phyloP scores from a whole-genome alignment of 257 asterid genomes.

The Capsicum pubescens region DNA sequence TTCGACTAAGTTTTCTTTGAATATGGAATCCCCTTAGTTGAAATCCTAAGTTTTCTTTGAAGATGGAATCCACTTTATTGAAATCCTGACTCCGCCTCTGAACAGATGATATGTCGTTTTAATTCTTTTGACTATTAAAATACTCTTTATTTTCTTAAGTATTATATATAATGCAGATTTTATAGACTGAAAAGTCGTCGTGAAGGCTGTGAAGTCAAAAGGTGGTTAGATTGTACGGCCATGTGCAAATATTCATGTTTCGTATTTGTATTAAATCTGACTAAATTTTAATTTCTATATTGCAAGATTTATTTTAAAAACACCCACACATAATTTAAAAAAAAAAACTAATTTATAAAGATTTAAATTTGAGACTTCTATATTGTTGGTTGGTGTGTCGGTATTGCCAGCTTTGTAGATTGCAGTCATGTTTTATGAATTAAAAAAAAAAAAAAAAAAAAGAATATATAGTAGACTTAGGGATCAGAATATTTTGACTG shows the following conservation, averaged over 20 bases:
- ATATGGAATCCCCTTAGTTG: too few relatives aligned
- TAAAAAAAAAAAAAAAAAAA: background rate
- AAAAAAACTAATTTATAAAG: too few relatives aligned
- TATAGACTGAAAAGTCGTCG: background rate
- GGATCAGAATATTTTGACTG: background rate
- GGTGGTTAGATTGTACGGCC: background rate
- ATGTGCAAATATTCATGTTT: background rate
- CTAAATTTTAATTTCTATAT: background rate
- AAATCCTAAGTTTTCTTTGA: too few relatives aligned
- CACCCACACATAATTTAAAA: background rate
- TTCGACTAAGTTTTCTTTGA: too few relatives aligned
- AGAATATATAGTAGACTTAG: background rate
- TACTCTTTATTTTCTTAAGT: background rate
- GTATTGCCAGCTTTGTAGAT: conserved; percentile 21
- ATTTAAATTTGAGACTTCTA: too few relatives aligned
- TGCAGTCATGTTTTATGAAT: background rate
- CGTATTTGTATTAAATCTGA: background rate
- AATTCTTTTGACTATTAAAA: background rate
- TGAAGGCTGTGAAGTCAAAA: background rate
- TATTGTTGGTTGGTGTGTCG: background rate
- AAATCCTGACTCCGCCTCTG: too few relatives aligned
- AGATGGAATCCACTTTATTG: too few relatives aligned
- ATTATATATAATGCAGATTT: background rate
- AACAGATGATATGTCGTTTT: background rate
- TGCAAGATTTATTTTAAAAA: too few relatives aligned